A percentile compares a stretch with the other conserved stretches of the same genome.
Conservation (phyloP, 805 yeast species). For the Pichia cabralensis region DNA sequence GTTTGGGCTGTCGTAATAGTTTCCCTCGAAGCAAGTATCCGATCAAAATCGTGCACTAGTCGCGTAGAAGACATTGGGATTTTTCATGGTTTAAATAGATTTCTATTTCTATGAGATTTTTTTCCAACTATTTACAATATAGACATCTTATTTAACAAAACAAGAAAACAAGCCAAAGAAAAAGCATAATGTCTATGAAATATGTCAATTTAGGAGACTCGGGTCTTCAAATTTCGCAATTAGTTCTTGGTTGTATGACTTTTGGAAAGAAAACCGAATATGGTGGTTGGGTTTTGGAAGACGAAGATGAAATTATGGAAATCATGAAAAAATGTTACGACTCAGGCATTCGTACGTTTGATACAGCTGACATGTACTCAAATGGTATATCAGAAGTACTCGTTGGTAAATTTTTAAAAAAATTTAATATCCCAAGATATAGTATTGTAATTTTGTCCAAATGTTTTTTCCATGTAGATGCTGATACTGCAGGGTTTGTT, state of each 20-base stretch:
- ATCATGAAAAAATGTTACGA: slow-evolving; percentile 32
- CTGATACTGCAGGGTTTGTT: slow-evolving; percentile 6
- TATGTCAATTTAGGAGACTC: slow-evolving; percentile 22
- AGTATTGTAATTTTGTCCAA: slow-evolving; percentile 23
- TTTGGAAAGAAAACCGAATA: slow-evolving; percentile 26
- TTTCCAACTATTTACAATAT: too few relatives aligned
- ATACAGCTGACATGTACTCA: slow-evolving; percentile 30
- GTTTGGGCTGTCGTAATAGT: too few relatives aligned
- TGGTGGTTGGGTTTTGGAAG: slow-evolving; percentile 35
- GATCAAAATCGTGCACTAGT: too few relatives aligned
- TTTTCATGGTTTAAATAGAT: too few relatives aligned
- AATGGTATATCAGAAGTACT: slow-evolving; percentile 20
- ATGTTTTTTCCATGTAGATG: slow-evolving; percentile 11
- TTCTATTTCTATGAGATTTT: too few relatives aligned
- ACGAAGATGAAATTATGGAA: slow-evolving; percentile 33
- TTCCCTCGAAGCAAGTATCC: too few relatives aligned
- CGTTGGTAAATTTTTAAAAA: slow-evolving; percentile 20
- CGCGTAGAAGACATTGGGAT: too few relatives aligned
- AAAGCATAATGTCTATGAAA: slow-evolving; percentile 1
- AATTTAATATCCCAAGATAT: slow-evolving; percentile 21
- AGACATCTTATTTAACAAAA: too few relatives aligned
- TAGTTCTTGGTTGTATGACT: slow-evolving; percentile 30
- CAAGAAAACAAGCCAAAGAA: too few relatives aligned
- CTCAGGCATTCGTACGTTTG: slow-evolving; percentile 34
- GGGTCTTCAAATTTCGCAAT: slow-evolving; percentile 26